These are phyloP conservation scores for Nakazawaea ambrosiae DNA, from an alignment of 805 yeast genomes.

Conservation along the genomic window DNA sequence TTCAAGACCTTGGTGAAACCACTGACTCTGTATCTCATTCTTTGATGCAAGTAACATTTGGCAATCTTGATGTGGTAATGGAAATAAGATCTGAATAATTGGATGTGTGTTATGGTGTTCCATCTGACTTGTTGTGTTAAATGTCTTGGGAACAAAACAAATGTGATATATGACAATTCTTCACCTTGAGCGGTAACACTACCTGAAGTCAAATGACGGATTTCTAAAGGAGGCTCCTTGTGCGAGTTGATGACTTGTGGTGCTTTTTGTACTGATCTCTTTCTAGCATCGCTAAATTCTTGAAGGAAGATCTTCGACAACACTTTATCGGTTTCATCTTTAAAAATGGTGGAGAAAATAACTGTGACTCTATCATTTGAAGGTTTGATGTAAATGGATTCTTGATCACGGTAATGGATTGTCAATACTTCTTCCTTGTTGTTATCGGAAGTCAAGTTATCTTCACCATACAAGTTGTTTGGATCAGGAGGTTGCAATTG, in stretches of 20 bases:
- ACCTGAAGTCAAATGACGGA: constrained; percentile 35
- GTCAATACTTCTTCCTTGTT: constrained; percentile 53
- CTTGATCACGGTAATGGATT: constrained; percentile 87
- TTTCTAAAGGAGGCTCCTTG: constrained; percentile 89
- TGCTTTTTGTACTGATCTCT: constrained; percentile 92
- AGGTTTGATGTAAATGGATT: constrained; percentile 84
- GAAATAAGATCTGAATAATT: constrained; percentile 91
- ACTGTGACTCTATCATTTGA: constrained; percentile 95
- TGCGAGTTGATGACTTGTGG: constrained; percentile 95
- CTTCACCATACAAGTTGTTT: constrained; percentile 34
- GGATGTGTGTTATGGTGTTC: constrained; percentile 85
- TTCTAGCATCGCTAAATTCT: constrained; percentile 94
- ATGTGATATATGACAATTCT: constrained; percentile 43
- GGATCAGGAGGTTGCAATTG: constrained; percentile 29
- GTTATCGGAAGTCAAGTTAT: constrained; percentile 21
- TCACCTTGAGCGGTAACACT: constrained; percentile 28
- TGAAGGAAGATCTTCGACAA: constrained; percentile 86
- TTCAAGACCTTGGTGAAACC: constrained; percentile 92
- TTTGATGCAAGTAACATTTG: constrained; percentile 95
- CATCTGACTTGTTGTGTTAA: constrained; percentile 60
- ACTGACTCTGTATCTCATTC: constrained; percentile 94
- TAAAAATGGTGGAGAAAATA: constrained; percentile 87
- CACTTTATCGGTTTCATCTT: constrained; percentile 93
- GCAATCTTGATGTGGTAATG: constrained; percentile 98
- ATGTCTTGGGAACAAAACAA: constrained; percentile 81